Percentiles rank a stretch among this genome's conserved stretches.
Evolutionary conservation across 345 rosid genomes (phyloP).

Genomic region (Melaleuca alternifolia): DNA sequence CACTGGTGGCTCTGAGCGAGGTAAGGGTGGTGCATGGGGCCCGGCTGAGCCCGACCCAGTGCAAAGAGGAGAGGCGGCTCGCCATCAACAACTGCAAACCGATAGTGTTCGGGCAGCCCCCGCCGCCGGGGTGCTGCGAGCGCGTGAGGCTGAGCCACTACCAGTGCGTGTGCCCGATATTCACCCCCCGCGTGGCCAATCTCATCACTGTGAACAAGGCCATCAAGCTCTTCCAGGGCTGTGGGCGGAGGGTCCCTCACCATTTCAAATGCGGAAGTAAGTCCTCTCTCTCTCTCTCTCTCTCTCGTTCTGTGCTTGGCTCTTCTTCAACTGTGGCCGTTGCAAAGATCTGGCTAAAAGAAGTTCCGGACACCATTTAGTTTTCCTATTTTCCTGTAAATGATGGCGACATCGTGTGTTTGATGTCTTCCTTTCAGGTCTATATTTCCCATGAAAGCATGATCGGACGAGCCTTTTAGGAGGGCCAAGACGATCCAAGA

Average conservation of each 20-base stretch:
- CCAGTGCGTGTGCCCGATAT: background rate
- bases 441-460: background rate
- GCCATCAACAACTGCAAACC: background rate
- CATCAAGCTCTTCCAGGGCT: background rate
- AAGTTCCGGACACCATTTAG: background rate
- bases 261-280: background rate
- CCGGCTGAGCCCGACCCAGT: conserved; percentile 1
- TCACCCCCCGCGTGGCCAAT: background rate
- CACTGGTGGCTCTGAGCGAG: background rate
- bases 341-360: background rate
- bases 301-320: background rate
- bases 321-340: too few species aligned
- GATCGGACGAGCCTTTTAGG: background rate
- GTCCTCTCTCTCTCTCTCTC: background rate
- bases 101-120: conserved; percentile 12
- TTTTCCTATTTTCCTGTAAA: background rate
- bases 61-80: conserved; percentile 6
- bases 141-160: conserved; percentile 17
- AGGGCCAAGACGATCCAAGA: background rate
- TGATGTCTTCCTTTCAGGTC: background rate
- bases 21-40: background rate
- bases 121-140: conserved; percentile 24
- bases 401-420: background rate
- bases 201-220: background rate
- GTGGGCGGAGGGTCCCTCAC: background rate